Evolutionary conservation across 192 early-diverging fungal genomes (phyloP).

Genomic region (Podila epigama): DNA sequence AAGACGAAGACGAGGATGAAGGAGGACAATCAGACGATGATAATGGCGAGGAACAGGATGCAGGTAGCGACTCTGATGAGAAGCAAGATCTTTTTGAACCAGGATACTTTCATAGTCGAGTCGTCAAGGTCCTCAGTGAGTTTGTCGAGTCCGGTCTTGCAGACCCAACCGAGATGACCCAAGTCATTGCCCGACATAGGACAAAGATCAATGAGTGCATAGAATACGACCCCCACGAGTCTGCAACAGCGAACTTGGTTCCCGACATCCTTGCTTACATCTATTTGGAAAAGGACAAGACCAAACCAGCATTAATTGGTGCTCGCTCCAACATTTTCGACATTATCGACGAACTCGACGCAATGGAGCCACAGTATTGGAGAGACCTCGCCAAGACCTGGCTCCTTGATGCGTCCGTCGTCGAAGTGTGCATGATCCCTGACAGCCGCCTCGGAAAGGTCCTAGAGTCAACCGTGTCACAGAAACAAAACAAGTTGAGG

Average conservation of each 20-base stretch:
- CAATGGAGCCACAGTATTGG: constrained; percentile 63
- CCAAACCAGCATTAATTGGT: constrained; percentile 56
- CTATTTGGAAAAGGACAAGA: constrained; percentile 55
- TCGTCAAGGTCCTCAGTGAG: constrained; percentile 64
- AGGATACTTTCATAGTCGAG: constrained; percentile 62
- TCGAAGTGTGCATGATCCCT: constrained; percentile 67
- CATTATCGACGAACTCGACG: constrained; percentile 63
- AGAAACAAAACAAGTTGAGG: constrained; percentile 45
- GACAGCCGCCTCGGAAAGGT: constrained; percentile 56
- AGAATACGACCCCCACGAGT: constrained; percentile 71
- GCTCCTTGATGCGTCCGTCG: constrained; percentile 60
- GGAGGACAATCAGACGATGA: neutral
- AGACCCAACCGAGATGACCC: constrained; percentile 50
- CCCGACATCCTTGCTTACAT: constrained; percentile 66
- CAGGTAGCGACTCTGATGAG: constrained; percentile 13
- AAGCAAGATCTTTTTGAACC: constrained; percentile 68
- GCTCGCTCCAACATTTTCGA: constrained; percentile 62
- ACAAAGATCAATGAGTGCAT: constrained; percentile 54
- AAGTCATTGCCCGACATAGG: constrained; percentile 51
- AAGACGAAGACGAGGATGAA: constrained; percentile 3
- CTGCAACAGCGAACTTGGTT: constrained; percentile 55
- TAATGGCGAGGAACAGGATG: neutral
- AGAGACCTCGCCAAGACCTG: constrained; percentile 56
- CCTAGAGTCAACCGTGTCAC: constrained; percentile 51
- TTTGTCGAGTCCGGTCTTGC: constrained; percentile 50